Conservation (phyloP, 2,329 filamentous ascomycete genomes). For the Lachnellula subtilissima region DNA sequence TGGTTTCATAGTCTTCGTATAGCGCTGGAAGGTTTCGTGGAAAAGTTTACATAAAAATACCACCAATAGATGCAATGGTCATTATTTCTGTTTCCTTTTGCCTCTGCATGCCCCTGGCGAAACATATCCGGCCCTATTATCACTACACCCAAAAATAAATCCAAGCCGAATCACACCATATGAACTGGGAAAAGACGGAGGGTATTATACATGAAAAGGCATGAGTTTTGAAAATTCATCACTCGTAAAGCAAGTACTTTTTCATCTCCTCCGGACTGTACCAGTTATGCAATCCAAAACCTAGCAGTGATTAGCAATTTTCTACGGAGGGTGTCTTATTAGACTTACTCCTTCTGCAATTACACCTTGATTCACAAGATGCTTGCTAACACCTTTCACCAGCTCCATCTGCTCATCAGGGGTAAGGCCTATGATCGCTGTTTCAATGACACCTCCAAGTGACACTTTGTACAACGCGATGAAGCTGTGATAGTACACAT, state of each 20-base stretch:
- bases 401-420: conserved; percentile 86
- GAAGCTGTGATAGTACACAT: conserved; percentile 98
- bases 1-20: no score
- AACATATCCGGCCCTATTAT: background rate
- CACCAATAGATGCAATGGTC: background rate
- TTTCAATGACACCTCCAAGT: conserved; percentile 83
- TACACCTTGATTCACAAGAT: conserved; percentile 58
- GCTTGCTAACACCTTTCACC: conserved; percentile 58
- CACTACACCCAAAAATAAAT: conserved; percentile 13
- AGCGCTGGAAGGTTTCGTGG: no score
- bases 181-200: conserved; percentile 14
- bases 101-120: background rate
- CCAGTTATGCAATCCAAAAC: conserved; percentile 27
- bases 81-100: background rate
- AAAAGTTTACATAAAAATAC: background rate
- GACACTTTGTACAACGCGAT: conserved; percentile 83
- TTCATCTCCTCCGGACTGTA: conserved; percentile 24
- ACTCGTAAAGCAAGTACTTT: conserved; percentile 21
- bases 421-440: conserved; percentile 82
- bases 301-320: conserved; percentile 13
- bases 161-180: conserved; percentile 12
- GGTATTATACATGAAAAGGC: conserved; percentile 23
- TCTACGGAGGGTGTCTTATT: background rate
- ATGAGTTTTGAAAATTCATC: conserved; percentile 21
- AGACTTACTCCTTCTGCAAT: conserved; percentile 30